A percentile compares a stretch with the other conserved stretches of the same genome.
phyloP scores from a whole-genome alignment of 768 basidiomycete genomes.

The Lactarius hengduanensis region DNA sequence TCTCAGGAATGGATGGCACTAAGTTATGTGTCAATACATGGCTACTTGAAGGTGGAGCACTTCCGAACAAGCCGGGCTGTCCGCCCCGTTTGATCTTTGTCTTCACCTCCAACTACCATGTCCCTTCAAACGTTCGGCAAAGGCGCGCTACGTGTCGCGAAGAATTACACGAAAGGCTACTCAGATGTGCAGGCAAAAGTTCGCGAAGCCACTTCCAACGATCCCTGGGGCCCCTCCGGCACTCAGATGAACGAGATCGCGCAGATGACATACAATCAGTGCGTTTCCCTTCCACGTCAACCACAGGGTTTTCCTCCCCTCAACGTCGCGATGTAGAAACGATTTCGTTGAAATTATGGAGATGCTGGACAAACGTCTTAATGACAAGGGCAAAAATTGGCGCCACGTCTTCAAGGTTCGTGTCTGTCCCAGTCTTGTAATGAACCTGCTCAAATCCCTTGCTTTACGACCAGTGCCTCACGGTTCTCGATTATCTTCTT shows the following conservation, averaged over 20 bases:
- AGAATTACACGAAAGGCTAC: conserved; percentile 96
- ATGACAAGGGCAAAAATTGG: conserved; percentile 99
- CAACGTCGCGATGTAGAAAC: conserved; percentile 47
- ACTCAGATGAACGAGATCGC: conserved; percentile 99
- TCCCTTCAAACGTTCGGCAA: conserved; percentile 81
- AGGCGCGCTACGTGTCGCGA: conserved; percentile 81
- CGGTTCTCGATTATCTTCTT: conserved; percentile 91
- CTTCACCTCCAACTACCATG: conserved; percentile 32
- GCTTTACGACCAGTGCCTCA: conserved; percentile 62
- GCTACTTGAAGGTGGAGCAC: background rate
- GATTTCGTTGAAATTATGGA: conserved; percentile 99
- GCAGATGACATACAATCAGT: conserved; percentile 97
- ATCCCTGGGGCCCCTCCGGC: conserved; percentile 96
- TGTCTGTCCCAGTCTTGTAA: conserved; percentile 1
- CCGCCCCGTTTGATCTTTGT: background rate
- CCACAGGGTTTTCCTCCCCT: background rate
- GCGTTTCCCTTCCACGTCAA: conserved; percentile 35
- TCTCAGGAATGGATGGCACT: background rate
- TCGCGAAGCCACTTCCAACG: conserved; percentile 94
- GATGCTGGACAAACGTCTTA: conserved; percentile 97
- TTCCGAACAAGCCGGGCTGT: too few relatives aligned
- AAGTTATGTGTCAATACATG: background rate
- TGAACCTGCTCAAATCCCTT: background rate
- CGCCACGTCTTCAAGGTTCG: conserved; percentile 96
- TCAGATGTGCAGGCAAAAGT: conserved; percentile 95